These are phyloP conservation scores for Inga oerstediana DNA, from an alignment of 306 rosid species.

Conservation along the genomic window DNA sequence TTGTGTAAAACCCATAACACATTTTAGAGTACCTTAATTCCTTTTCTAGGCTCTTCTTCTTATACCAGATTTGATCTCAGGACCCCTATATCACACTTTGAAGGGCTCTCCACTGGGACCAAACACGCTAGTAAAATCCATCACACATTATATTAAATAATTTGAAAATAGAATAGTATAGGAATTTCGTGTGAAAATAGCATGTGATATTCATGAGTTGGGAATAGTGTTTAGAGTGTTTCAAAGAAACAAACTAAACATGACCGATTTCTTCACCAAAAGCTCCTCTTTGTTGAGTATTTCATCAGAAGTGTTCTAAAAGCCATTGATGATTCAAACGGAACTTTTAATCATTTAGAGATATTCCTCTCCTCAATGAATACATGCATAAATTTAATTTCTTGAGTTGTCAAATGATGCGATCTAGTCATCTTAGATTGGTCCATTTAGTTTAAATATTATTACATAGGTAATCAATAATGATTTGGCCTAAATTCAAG, in stretches of 20 bases:
- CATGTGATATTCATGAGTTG: background rate
- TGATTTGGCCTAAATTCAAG: background rate
- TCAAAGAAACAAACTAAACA: background rate
- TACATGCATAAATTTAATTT: background rate
- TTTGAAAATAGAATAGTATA: background rate
- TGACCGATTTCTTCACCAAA: background rate
- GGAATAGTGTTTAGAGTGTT: background rate
- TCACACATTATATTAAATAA: background rate
- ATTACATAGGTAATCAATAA: background rate
- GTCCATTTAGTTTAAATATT: background rate
- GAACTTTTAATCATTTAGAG: background rate
- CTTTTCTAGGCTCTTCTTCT: background rate
- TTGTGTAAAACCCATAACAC: conserved; percentile 5
- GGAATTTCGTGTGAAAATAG: background rate
- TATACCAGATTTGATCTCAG: background rate
- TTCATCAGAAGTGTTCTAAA: background rate
- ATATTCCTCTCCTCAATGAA: background rate
- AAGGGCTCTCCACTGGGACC: background rate
- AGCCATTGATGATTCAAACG: background rate
- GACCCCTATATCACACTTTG: background rate
- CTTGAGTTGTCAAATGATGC: background rate
- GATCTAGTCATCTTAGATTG: background rate
- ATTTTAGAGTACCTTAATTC: background rate
- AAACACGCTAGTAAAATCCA: conserved; percentile 8
- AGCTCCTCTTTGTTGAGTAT: background rate